Evolutionary conservation across 345 rosid genomes (phyloP).

Genomic region (Zanthoxylum bungeanum): DNA sequence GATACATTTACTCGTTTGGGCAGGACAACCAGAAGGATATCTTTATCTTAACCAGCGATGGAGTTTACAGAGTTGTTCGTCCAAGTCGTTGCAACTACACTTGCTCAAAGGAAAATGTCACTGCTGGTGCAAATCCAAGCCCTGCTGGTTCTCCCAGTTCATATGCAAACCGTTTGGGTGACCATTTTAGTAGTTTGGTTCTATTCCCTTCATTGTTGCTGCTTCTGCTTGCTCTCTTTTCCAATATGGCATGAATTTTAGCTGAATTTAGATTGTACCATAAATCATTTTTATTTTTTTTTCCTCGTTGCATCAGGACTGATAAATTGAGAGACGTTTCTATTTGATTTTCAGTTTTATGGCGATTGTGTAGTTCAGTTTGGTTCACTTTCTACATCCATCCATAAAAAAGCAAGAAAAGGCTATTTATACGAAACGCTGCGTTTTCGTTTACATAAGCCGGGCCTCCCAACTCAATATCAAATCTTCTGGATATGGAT

Average conservation of each 20-base stretch:
- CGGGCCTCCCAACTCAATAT: not conserved
- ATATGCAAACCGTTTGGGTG: slow-evolving; percentile 25
- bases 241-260: slow-evolving; percentile 13
- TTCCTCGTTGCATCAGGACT: not conserved
- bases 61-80: slow-evolving; percentile 75
- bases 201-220: slow-evolving; percentile 38
- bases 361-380: not conserved
- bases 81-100: slow-evolving; percentile 81
- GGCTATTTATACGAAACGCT: not conserved
- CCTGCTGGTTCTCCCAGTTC: slow-evolving; percentile 48
- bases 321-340: not conserved
- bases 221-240: slow-evolving; percentile 32
- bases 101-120: slow-evolving; percentile 69
- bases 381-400: not conserved
- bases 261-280: not conserved
- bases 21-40: slow-evolving; percentile 82
- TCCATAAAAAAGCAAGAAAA: too few relatives aligned
- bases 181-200: slow-evolving; percentile 12
- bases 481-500: not conserved
- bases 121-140: slow-evolving; percentile 27
- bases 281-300: not conserved
- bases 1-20: slow-evolving; percentile 78
- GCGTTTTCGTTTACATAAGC: not conserved
- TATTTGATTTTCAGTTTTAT: not conserved
- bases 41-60: slow-evolving; percentile 55